Base-by-base conservation (phyloP, 2,329 filamentous ascomycete genomes). In the Emergomyces africanus region DNA sequence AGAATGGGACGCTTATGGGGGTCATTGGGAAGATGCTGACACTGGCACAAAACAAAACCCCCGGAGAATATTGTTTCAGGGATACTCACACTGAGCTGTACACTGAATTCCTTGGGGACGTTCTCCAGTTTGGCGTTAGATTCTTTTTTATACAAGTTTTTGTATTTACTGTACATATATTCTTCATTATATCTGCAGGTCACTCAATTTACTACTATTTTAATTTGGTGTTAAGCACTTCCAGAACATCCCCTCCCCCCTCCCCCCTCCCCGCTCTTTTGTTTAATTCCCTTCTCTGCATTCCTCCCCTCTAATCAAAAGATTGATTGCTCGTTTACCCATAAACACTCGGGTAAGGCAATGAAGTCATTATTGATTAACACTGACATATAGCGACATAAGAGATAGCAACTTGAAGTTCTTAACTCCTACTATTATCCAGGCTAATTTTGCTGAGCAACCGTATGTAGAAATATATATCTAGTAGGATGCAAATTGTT, bases 1-100 rank as follows among this genome's bases (percentile, higher is more conserved):
- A 97, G 74, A 99, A 99, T 71, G 88, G 89, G 59, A 95, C 89
- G 0, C 77, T 99, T 61, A 90, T 89, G 79, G 85, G 85, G 46
- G 89, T 96, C 37, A 79, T 99, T 63, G 85, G 89, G 71, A 96
- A 94, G 75, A 97, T 99, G 94, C 80, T 97, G 63, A n/a, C n/a
- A n/a, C n/a, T n/a, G n/a, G n/a, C n/a, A n/a, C n/a, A n/a, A n/a
- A n/a, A n/a, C n/a, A n/a, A n/a, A n/a, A n/a, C n/a, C n/a, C n/a
- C n/a, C n/a, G 23, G 44, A 15, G 14, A 48, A 48, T 48, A 8
- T 8, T 15, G 20, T 48, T 12, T 3, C 3, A 5, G 39, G 39
- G 18, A 41, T 41, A n/a, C 6, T 18, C 39, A 5, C 15, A 41
- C 14, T 5, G 39, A 18, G 39, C 39, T 15, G 15, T 1, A 41